Evolutionary conservation across 75 land plant genomes (phyloP).

Genomic region (Azolla pinnata): DNA sequence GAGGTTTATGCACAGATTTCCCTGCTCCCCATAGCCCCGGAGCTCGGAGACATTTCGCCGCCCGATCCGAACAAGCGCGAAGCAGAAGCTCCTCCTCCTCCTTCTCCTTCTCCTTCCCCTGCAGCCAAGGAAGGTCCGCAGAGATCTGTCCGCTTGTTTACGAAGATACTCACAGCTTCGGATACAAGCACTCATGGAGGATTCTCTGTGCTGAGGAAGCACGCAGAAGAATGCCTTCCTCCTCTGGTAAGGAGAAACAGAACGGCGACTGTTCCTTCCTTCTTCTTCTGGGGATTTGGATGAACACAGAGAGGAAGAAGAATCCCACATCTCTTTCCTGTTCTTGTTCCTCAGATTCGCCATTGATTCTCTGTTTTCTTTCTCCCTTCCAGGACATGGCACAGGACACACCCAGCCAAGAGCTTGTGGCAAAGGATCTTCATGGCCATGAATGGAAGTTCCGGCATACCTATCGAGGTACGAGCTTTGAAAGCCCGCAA

Average conservation of each 20-base stretch:
- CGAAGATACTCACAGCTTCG: slow-evolving; percentile 62
- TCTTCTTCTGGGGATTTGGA: too few relatives aligned
- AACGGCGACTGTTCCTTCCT: too few relatives aligned
- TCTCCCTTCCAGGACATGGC: slow-evolving; percentile 53
- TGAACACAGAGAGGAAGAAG: too few relatives aligned
- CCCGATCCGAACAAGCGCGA: too few relatives aligned
- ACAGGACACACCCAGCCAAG: slow-evolving; percentile 76
- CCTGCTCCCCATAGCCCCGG: slow-evolving; percentile 58
- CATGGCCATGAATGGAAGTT: slow-evolving; percentile 81
- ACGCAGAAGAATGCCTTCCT: slow-evolving; percentile 54
- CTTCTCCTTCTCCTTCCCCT: neutral
- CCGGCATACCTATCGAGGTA: slow-evolving; percentile 81
- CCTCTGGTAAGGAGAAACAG: slow-evolving; percentile 26
- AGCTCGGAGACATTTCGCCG: too few relatives aligned
- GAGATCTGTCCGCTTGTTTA: slow-evolving; percentile 34
- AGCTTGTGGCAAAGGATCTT: slow-evolving; percentile 59
- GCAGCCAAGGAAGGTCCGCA: slow-evolving; percentile 8
- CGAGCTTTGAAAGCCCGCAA: too few relatives aligned
- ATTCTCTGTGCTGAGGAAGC: slow-evolving; percentile 48
- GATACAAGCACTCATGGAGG: slow-evolving; percentile 83
- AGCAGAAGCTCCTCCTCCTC: too few relatives aligned
- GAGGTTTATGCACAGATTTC: slow-evolving; percentile 88
- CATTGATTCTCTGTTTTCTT: neutral
- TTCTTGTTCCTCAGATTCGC: too few relatives aligned
- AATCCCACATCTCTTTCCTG: too few relatives aligned